Conservation (phyloP, 2,329 filamentous ascomycete genomes). For the Pleurostoma richardsiae region DNA sequence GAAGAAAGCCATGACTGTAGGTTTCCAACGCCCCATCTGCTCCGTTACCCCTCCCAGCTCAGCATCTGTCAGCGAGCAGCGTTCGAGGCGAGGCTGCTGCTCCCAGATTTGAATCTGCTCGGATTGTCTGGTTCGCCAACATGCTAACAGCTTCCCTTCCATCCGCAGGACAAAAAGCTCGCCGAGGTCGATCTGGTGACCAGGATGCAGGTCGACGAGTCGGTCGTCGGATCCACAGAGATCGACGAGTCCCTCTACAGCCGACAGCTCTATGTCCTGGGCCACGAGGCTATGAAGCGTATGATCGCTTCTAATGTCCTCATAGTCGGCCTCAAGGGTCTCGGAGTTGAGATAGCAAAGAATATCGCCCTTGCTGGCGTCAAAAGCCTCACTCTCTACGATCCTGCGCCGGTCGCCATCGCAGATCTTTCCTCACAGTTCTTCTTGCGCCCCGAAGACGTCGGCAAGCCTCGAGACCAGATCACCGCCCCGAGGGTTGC, state of each 20-base stretch:
- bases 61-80: no score
- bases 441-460: constrained; percentile 83
- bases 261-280: constrained; percentile 66
- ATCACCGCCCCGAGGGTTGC: constrained; percentile 85
- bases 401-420: constrained; percentile 78
- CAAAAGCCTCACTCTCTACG: constrained; percentile 92
- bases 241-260: constrained; percentile 73
- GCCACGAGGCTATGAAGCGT: constrained; percentile 90
- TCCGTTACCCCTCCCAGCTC: background rate
- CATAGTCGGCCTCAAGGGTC: constrained; percentile 83
- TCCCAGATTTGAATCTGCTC: background rate
- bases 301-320: constrained; percentile 97
- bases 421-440: constrained; percentile 95
- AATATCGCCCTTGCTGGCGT: constrained; percentile 97
- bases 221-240: constrained; percentile 48
- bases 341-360: constrained; percentile 98
- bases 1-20: constrained; percentile 59
- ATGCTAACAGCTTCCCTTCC: constrained; percentile 10
- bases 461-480: constrained; percentile 85
- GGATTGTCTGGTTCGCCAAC: background rate
- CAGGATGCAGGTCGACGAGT: constrained; percentile 61
- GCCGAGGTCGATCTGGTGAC: constrained; percentile 58
- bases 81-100: background rate
- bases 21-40: constrained; percentile 19
- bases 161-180: constrained; percentile 43